Evolutionary conservation across 176 grass and related monocot species (phyloP), one percentile per base, ranked within the genome.

Genomic region (Saccharum spontaneum): DNA sequence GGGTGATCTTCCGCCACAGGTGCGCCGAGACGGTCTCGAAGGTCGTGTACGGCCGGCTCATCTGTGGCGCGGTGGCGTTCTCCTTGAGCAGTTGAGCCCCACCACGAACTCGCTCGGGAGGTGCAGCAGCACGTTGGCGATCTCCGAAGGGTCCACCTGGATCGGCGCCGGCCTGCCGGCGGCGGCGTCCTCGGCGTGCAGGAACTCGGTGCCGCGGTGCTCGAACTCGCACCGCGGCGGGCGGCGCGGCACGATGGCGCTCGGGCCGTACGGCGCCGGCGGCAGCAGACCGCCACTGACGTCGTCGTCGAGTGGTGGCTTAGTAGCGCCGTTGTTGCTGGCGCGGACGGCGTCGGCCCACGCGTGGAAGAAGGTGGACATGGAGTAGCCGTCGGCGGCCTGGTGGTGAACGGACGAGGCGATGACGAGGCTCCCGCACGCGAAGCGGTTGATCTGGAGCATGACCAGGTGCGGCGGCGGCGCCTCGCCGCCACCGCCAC

Each of bases 391-490:
- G 74, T 94, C 92, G 55, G 86, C 86, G 71, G 85, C 85, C 70
- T 78, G 85, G 79, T 91, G 92, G 52, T 94, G 80, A 10, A 70
- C 0, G 10, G 89, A 81, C 8, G 81, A 39, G 17, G 79, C 86
- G 84, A 94, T 1, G 3, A 89, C 80, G 33, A 91, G 71, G 5
- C 92, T 89, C 13, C 92, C 92, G 66, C 89, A 91, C 5, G 65
- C 37, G 43, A 90, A 94, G 1, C 86, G 82, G 80, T 83, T 94
- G 39, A 94, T 71, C 86, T 94, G 92, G 18, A 94, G 62, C 26
- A 73, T 31, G 48, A 91, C 63, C 70, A 84, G 2, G 52, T 88
- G 82, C 3, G 0, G 61, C 3, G 40, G 52, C 52, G 18, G 2
- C 52, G 7, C 9, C 0, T 2, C 45, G 12, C 3, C 45, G 4